Evolutionary conservation across 2,329 filamentous ascomycete species (phyloP), one percentile per base, ranked within the genome.

Genomic region (Cladophialophora chaetospira): DNA sequence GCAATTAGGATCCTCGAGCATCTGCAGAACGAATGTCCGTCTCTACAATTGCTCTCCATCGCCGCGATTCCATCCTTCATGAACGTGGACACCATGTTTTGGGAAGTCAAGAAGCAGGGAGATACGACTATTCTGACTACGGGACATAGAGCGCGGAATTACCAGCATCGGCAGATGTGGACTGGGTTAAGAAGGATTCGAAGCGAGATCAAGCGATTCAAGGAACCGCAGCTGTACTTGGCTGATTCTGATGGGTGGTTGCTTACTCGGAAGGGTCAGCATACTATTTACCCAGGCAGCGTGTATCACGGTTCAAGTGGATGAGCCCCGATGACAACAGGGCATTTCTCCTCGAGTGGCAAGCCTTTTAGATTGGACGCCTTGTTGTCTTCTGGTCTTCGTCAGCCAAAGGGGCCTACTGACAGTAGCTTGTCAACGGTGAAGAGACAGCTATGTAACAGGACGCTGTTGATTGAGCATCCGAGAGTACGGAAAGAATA

Each of bases 121-220:
- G 47, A 56, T n/a, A 60, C 58, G 38, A 65, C 57, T 5, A 49
- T 67, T 5, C 49, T 67, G 35, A 65, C 56, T 10, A 65, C 63
- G 9, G 58, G 58, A 44, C 62, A 67, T 29, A 55, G 52, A 6
- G 47, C 43, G 8, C 59, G 57, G 48, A 61, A 62, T 26, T 65
- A 67, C 50, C 49, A 63, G 35, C 55, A 65, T 19, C 56, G 63
- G 15, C 63, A 67, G 48, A 55, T 61, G 19, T 67, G 65, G 65
- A 49, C 58, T 23, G 65, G 65, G 9, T 53, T 65, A 17, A 51
- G 65, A 13, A 57, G 61, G 35, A 48, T 66, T 15, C 53, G 36
- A 13, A 60, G 58, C 25, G 61, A 64, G 52, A 62, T 65, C 48
- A 60, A 60, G 28, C 48, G 63, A n/a, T 63, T 62, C 54, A 57